Percentiles rank a stretch among this genome's conserved stretches.
phyloP scores from a whole-genome alignment of 2,329 filamentous ascomycete genomes.

The Penicillium verrucosum region DNA sequence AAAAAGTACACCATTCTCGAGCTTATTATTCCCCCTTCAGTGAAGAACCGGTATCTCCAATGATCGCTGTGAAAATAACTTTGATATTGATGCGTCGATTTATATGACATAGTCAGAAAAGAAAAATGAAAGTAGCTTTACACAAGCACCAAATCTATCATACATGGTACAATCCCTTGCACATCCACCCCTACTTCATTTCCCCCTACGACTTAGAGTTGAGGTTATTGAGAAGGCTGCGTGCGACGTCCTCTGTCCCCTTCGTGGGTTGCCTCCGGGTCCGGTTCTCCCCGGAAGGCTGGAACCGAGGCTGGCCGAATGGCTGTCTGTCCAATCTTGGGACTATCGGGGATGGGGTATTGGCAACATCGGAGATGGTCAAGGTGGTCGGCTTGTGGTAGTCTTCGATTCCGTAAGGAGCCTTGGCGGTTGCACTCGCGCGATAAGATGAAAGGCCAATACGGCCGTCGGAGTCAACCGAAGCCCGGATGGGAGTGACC shows the following conservation, averaged over 20 bases:
- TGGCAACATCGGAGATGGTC: conserved; percentile 29
- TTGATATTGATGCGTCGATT: conserved; percentile 19
- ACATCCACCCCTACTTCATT: conserved; percentile 4
- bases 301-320: conserved; percentile 19
- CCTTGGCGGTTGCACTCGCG: conserved; percentile 33
- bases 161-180: conserved; percentile 32
- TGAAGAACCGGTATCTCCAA: not conserved
- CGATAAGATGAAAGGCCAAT: conserved; percentile 40
- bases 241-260: conserved; percentile 30
- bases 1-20: not conserved
- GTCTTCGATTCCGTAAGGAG: conserved; percentile 38
- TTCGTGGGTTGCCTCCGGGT: conserved; percentile 11
- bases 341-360: conserved; percentile 25
- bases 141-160: conserved; percentile 30
- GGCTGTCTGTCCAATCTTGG: conserved; percentile 31
- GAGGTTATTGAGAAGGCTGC: conserved; percentile 32
- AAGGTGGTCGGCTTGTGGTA: conserved; percentile 28
- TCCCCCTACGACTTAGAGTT: conserved; percentile 16
- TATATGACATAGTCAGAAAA: conserved; percentile 26
- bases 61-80: conserved; percentile 1
- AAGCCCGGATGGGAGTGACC: conserved; percentile 49
- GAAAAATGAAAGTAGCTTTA: conserved; percentile 28
- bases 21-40: not conserved
- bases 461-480: conserved; percentile 45
- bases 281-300: not conserved